Evolutionary conservation across 345 rosid genomes (phyloP).

Genomic region (Arabidopsis suecica): DNA sequence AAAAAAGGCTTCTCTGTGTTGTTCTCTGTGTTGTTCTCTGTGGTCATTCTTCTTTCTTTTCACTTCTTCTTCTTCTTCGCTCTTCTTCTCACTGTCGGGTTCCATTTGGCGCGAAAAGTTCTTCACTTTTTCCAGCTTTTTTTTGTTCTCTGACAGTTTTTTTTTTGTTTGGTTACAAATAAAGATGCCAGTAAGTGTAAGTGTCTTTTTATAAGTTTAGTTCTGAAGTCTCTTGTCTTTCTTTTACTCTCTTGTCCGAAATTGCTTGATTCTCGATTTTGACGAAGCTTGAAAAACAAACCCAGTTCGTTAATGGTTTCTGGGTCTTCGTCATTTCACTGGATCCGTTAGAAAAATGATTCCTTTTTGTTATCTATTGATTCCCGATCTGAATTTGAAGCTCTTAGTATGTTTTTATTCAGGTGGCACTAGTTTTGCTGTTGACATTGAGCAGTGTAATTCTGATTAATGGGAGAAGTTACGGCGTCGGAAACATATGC

Average conservation of each 20-base stretch:
- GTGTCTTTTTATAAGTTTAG: conserved; percentile 21
- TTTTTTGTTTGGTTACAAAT: background rate
- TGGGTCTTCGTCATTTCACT: conserved; percentile 16
- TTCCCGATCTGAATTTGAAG: conserved; percentile 31
- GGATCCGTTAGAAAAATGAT: conserved; percentile 16
- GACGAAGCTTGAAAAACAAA: background rate
- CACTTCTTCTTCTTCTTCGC: conserved; percentile 23
- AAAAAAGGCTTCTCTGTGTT: background rate
- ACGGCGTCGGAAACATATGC: conserved; percentile 30
- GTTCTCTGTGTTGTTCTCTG: conserved; percentile 23
- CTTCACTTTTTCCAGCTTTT: background rate
- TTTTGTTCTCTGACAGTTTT: conserved; percentile 13
- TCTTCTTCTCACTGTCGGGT: conserved; percentile 23
- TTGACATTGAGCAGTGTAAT: conserved; percentile 35
- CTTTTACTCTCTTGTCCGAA: conserved; percentile 25
- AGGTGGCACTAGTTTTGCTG: conserved; percentile 38
- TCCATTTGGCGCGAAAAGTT: conserved; percentile 39
- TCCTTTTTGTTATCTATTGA: background rate
- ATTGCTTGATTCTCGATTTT: background rate
- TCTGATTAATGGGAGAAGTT: conserved; percentile 18
- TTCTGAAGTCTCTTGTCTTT: conserved; percentile 13
- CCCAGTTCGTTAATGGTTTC: background rate
- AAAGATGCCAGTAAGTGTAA: conserved; percentile 49
- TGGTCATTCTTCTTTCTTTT: conserved; percentile 24
- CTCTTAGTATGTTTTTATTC: conserved; percentile 1